A percentile compares a stretch with the other conserved stretches of the same genome.
Evolutionary conservation across 2,329 filamentous ascomycete genomes (phyloP).

Genomic region (Ophiostoma pallidulum): DNA sequence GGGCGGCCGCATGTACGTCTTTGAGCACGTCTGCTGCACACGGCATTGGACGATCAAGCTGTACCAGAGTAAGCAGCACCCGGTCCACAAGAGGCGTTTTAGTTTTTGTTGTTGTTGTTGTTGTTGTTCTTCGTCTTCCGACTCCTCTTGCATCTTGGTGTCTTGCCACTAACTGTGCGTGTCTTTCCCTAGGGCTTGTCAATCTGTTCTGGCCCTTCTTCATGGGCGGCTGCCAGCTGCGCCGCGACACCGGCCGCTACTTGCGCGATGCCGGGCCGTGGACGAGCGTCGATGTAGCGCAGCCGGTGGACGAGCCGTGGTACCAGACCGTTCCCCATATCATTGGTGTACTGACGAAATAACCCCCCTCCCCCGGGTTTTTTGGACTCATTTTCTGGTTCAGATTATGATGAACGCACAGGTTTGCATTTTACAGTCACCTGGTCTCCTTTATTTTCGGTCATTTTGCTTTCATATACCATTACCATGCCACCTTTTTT

Average conservation of each 20-base stretch:
- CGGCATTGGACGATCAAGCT: slow-evolving; percentile 30
- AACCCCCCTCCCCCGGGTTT: too few relatives aligned
- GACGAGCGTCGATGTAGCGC: slow-evolving; percentile 38
- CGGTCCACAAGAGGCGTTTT: too few relatives aligned
- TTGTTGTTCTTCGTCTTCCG: too few relatives aligned
- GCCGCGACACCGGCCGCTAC: slow-evolving; percentile 36
- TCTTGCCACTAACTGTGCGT: background rate
- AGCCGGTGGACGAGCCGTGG: slow-evolving; percentile 32
- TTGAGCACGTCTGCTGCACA: slow-evolving; percentile 46
- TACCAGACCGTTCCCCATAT: slow-evolving; percentile 38
- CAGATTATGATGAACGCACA: too few relatives aligned
- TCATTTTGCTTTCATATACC: too few relatives aligned
- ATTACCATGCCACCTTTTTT: too few relatives aligned
- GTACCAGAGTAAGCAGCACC: slow-evolving; percentile 49
- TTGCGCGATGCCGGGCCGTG: slow-evolving; percentile 42
- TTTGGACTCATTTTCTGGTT: too few relatives aligned
- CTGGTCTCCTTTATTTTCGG: too few relatives aligned
- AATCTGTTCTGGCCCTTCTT: slow-evolving; percentile 44
- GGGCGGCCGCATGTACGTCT: slow-evolving; percentile 54
- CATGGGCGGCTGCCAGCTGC: slow-evolving; percentile 43
- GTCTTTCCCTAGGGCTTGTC: slow-evolving; percentile 31
- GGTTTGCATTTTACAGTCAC: too few relatives aligned
- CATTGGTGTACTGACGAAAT: slow-evolving; percentile 45
- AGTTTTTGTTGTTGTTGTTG: too few relatives aligned
- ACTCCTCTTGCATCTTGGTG: too few relatives aligned